These are phyloP conservation scores for Saturnispora zaruensis DNA, from an alignment of 805 yeast species.

Conservation along the genomic window DNA sequence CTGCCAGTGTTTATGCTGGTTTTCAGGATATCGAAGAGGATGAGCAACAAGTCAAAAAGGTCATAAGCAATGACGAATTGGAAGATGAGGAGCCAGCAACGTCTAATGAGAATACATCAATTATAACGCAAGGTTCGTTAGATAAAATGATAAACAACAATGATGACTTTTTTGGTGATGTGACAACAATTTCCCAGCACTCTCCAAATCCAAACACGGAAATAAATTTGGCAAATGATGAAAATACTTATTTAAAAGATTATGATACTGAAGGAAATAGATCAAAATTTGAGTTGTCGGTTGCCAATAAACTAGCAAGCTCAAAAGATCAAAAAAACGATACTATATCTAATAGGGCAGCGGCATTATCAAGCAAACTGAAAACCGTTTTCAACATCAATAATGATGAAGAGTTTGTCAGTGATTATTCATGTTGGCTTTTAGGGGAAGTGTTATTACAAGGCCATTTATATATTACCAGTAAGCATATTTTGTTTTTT, in stretches of 20 bases:
- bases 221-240: neutral
- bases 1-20: slow-evolving; percentile 47
- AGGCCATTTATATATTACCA: slow-evolving; percentile 75
- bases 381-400: slow-evolving; percentile 35
- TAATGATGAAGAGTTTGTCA: slow-evolving; percentile 46
- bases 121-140: neutral
- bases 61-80: slow-evolving; percentile 8
- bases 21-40: slow-evolving; percentile 28
- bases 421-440: slow-evolving; percentile 73
- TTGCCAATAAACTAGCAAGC: slow-evolving; percentile 24
- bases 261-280: slow-evolving; percentile 6
- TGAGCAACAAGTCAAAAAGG: slow-evolving; percentile 18
- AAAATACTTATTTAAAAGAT: neutral
- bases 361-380: slow-evolving; percentile 30
- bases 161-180: neutral
- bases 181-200: neutral
- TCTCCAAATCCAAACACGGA: neutral
- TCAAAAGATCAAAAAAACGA: slow-evolving; percentile 6
- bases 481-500: slow-evolving; percentile 56
- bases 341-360: slow-evolving; percentile 25
- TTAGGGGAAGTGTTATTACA: slow-evolving; percentile 74
- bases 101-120: neutral
- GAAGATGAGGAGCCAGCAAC: neutral
- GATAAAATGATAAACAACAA: neutral
- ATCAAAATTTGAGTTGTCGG: slow-evolving; percentile 28